These are phyloP conservation scores for Bisporella sp. DNA, from an alignment of 2,329 filamentous ascomycete genomes.

Conservation along the genomic window DNA sequence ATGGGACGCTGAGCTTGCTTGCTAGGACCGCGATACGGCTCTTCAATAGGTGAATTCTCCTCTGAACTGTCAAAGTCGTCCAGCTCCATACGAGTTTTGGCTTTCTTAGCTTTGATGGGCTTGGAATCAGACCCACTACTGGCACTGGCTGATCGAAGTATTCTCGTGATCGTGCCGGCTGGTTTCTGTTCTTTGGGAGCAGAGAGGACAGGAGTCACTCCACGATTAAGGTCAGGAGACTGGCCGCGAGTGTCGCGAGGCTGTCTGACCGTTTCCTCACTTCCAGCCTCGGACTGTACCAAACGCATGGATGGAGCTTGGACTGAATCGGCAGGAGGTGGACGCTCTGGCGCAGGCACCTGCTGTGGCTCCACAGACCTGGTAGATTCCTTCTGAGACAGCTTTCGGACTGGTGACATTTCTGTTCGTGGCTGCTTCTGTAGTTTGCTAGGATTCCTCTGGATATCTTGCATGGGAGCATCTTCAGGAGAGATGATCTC, in stretches of 20 bases:
- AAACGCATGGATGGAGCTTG: conserved; percentile 25
- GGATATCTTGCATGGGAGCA: conserved; percentile 26
- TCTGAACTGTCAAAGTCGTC: conserved; percentile 58
- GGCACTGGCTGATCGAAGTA: conserved; percentile 32
- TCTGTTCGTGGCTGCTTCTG: conserved; percentile 50
- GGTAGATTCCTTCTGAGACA: conserved; percentile 12
- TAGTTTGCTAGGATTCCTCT: conserved; percentile 58
- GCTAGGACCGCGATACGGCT: conserved; percentile 14
- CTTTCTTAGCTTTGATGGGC: conserved; percentile 49
- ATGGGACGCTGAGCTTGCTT: conserved; percentile 22
- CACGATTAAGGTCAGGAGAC: conserved; percentile 31
- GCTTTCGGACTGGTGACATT: conserved; percentile 17
- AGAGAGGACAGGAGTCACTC: conserved; percentile 29
- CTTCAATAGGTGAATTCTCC: conserved; percentile 30
- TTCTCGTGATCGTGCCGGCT: conserved; percentile 34
- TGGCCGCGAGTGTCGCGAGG: conserved; percentile 16
- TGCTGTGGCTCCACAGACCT: conserved; percentile 19
- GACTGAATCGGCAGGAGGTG: conserved; percentile 17
- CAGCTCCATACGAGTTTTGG: conserved; percentile 57
- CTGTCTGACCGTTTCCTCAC: conserved; percentile 20
- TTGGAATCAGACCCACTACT: conserved; percentile 38
- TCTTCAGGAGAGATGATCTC: conserved; percentile 21
- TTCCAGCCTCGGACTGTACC: conserved; percentile 20
- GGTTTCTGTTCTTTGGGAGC: conserved; percentile 36
- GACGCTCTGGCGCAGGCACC: conserved; percentile 19